Percentiles rank a stretch among this genome's conserved stretches.
Evolutionary conservation across 164 flowering plant species (phyloP).

Genomic region (Nymphaea colorata): DNA sequence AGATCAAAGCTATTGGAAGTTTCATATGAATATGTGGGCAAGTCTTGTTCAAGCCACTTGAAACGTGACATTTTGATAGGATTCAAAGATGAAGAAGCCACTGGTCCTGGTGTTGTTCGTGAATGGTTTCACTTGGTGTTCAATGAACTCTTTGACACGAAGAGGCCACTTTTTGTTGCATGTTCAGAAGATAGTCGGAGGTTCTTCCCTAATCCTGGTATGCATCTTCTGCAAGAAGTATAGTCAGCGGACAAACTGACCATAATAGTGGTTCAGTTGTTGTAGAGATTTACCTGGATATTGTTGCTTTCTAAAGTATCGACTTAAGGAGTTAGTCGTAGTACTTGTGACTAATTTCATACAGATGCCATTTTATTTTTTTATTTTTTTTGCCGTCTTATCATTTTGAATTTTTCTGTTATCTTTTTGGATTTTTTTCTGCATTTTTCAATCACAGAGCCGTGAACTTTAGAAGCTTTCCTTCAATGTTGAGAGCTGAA

Average conservation of each 20-base stretch:
- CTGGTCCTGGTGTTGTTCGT: constrained; percentile 89
- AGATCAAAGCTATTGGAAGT: constrained; percentile 64
- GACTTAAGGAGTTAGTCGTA: no score
- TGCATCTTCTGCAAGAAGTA: constrained; percentile 1
- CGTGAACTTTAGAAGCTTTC: no score
- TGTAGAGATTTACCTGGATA: no score
- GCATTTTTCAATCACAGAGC: no score
- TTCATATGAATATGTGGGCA: constrained; percentile 67
- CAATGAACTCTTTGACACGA: constrained; percentile 68
- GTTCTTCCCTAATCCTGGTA: constrained; percentile 90
- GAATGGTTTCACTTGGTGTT: constrained; percentile 93
- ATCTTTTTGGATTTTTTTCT: no score
- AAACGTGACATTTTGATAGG: constrained; percentile 73
- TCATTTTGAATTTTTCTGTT: no score
- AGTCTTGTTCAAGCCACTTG: constrained; percentile 36
- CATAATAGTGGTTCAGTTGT: no score
- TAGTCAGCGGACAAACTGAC: background rate
- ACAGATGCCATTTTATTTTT: no score
- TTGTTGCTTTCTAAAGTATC: no score
- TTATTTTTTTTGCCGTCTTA: no score
- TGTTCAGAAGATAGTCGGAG: constrained; percentile 78
- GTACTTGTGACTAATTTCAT: no score
- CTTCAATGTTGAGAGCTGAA: no score
- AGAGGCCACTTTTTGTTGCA: constrained; percentile 69
- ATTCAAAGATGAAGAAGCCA: constrained; percentile 95